A percentile compares a stretch with the other conserved stretches of the same genome.
phyloP scores from a whole-genome alignment of 192 early-diverging fungal species.

The Chytriomyces sp. region DNA sequence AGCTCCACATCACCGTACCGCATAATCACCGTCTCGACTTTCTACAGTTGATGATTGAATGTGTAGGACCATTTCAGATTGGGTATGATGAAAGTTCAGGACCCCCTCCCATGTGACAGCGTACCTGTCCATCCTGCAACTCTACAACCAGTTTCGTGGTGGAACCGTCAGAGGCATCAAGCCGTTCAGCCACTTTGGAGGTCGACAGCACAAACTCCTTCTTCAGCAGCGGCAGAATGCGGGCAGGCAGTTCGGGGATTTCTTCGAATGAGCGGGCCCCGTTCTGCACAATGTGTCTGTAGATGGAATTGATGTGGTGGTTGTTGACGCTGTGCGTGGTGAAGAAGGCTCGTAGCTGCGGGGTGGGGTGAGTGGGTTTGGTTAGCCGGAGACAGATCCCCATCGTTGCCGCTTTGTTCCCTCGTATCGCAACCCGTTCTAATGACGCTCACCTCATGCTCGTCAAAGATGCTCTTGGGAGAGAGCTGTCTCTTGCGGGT shows the following conservation, averaged over 20 bases:
- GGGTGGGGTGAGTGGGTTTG: too few species aligned
- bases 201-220: conserved; percentile 52
- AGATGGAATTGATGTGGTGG: conserved; percentile 43
- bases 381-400: too few species aligned
- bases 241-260: conserved; percentile 53
- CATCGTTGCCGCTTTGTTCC: too few species aligned
- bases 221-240: conserved; percentile 46
- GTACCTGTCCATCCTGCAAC: conserved; percentile 60
- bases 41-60: not conserved
- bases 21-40: conserved; percentile 64
- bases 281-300: conserved; percentile 48
- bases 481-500: conserved; percentile 33
- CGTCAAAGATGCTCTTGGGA: conserved; percentile 53
- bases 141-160: conserved; percentile 64
- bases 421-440: too few species aligned
- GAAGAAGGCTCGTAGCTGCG: conserved; percentile 32
- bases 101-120: not conserved
- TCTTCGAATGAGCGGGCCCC: conserved; percentile 31
- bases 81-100: not conserved
- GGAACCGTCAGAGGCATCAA: conserved; percentile 53
- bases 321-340: conserved; percentile 37
- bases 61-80: not conserved
- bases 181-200: conserved; percentile 48
- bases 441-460: conserved; percentile 4
- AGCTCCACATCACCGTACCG: conserved; percentile 58